Conservation (phyloP, 306 rosid genomes). For the Oxytropis ochrocephala region DNA sequence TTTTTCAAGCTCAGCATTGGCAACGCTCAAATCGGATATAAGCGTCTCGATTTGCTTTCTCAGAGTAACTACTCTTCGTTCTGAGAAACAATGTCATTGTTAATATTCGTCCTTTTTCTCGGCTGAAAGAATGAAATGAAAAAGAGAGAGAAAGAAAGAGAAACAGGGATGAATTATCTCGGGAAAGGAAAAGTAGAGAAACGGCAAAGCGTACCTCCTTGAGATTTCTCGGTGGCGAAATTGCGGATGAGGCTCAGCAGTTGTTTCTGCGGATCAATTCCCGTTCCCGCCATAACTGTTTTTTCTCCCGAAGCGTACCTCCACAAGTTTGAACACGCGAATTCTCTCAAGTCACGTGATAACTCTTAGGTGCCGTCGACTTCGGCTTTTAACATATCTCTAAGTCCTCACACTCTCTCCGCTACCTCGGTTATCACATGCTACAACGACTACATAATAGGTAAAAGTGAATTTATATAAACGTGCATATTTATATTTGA, state of each 20-base stretch:
- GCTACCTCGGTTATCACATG: too few relatives aligned
- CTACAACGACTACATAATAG: too few relatives aligned
- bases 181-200: neutral
- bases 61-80: slow-evolving; percentile 63
- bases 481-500: too few relatives aligned
- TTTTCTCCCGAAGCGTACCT: too few relatives aligned
- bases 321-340: too few relatives aligned
- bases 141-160: neutral
- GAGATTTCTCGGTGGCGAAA: slow-evolving; percentile 67
- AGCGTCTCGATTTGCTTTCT: slow-evolving; percentile 61
- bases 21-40: slow-evolving; percentile 34
- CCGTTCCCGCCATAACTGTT: slow-evolving; percentile 65
- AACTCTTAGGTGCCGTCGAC: too few relatives aligned
- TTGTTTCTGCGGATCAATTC: slow-evolving; percentile 54
- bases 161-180: neutral
- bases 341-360: too few relatives aligned
- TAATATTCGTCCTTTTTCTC: neutral
- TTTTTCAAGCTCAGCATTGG: slow-evolving; percentile 53
- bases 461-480: too few relatives aligned
- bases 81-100: slow-evolving; percentile 11
- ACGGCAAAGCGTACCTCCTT: slow-evolving; percentile 54
- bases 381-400: too few relatives aligned
- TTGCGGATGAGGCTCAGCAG: slow-evolving; percentile 56
- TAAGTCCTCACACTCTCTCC: too few relatives aligned
- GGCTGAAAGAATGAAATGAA: neutral